Conservation (phyloP, 257 asterid genomes). For the Fraxinus quadrangulata region DNA sequence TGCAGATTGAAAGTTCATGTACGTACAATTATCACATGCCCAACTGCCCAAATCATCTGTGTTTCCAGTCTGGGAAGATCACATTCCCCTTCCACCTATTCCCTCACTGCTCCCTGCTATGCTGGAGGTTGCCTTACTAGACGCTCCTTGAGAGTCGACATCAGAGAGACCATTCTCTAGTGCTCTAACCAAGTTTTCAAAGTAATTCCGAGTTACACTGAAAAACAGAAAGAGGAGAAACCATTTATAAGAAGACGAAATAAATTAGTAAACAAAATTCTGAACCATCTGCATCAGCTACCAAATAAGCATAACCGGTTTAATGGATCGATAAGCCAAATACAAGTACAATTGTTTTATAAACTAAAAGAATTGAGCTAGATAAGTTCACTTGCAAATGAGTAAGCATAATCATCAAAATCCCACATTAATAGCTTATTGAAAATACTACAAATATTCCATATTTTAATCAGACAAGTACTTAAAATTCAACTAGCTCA, state of each 20-base stretch:
- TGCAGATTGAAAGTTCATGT: slow-evolving; percentile 41
- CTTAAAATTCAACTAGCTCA: too few relatives aligned
- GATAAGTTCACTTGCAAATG: background rate
- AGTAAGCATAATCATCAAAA: background rate
- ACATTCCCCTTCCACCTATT: slow-evolving; percentile 63
- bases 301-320: background rate
- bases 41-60: slow-evolving; percentile 59
- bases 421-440: background rate
- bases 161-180: slow-evolving; percentile 90
- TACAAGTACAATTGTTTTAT: background rate
- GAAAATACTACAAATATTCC: background rate
- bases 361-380: background rate
- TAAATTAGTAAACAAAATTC: background rate
- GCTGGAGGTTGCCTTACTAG: slow-evolving; percentile 48
- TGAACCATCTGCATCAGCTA: background rate
- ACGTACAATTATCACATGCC: slow-evolving; percentile 70
- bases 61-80: slow-evolving; percentile 49
- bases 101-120: slow-evolving; percentile 68
- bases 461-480: too few relatives aligned
- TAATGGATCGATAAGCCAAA: background rate
- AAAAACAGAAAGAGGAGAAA: slow-evolving; percentile 14
- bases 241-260: background rate
- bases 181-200: slow-evolving; percentile 89
- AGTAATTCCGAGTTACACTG: slow-evolving; percentile 91
- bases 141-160: slow-evolving; percentile 70